Base-by-base conservation (phyloP, 2,329 filamentous ascomycete species). In the Xylogone sp. region DNA sequence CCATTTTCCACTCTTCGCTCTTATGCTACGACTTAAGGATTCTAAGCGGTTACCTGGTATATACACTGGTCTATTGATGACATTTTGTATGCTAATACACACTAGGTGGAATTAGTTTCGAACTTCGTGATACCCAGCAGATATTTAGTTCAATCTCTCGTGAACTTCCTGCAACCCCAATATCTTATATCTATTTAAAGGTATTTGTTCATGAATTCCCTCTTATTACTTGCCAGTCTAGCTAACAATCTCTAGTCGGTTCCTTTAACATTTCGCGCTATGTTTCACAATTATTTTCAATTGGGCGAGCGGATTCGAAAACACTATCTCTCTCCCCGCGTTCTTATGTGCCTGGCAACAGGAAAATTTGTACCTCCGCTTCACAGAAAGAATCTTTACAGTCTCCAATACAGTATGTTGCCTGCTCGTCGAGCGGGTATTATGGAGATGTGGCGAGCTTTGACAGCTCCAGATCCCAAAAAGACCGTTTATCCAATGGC, bases 231-330 rank as follows among this genome's bases (percentile, higher is more conserved):
- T 20, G 2, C n/a, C 5, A 16, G 43, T n/a, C n/a, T 29, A 8
- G 48, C 27, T 65, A 57, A 62, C 51, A 50, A 42, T 21, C n/a
- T 51, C 3, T 60, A 94, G 86, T 93, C 93, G 3, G 88, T 96
- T 6, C 93, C 94, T 2, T 81, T 99, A 6, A 85, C 89, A 3
- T 88, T 97, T 59, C 82, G 86, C n/a, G 89, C 88, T 62, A 97
- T 97, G 83, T 97, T 99, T 70, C 83, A 95, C 54, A 92, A 97
- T 64, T 99, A 99, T 71, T 96, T 95, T 65, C 91, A 97, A 68
- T 90, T 99, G 63, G 91, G 88, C 22, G 84, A 89, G 56, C 90
- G 94, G 45, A 90, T 99, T 56, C 86, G 90, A 52, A 96, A 96
- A 68, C 94, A 99, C 71, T 99, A 99, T 68, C 78, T 97, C 43